phyloP scores from a whole-genome alignment of 345 rosid genomes.

The Salix suchowensis region DNA sequence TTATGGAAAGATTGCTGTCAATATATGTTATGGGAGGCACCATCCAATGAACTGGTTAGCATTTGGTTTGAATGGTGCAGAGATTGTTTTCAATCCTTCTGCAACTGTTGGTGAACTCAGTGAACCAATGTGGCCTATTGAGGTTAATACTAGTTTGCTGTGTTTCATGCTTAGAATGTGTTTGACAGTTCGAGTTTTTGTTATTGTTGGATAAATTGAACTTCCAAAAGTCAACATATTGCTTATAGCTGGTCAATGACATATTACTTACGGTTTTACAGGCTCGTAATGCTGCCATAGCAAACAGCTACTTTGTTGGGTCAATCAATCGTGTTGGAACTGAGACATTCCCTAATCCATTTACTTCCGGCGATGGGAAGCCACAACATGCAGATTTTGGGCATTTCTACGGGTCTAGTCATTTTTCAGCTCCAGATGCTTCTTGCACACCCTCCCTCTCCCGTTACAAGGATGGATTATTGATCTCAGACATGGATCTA shows the following conservation, averaged over 20 bases:
- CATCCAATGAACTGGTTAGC: constrained; percentile 96
- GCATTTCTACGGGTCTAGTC: constrained; percentile 88
- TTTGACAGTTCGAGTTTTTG: not conserved
- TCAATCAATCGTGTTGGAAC: constrained; percentile 98
- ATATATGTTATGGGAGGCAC: constrained; percentile 94
- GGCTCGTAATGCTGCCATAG: constrained; percentile 95
- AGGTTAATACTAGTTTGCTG: constrained; percentile 38
- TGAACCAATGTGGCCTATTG: constrained; percentile 99
- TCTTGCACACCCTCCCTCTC: constrained; percentile 87
- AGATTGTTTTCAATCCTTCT: constrained; percentile 97
- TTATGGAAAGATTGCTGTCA: constrained; percentile 78
- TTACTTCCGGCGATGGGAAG: constrained; percentile 91
- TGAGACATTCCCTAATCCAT: constrained; percentile 78
- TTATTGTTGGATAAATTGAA: not conserved
- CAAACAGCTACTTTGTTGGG: constrained; percentile 92
- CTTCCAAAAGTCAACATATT: not conserved
- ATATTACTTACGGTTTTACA: constrained; percentile 23
- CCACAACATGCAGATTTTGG: constrained; percentile 82
- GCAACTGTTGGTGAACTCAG: constrained; percentile 97
- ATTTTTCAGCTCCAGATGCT: constrained; percentile 92
- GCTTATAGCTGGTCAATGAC: not conserved
- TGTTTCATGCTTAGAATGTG: not conserved
- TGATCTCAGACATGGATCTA: constrained; percentile 85
- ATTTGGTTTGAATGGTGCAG: constrained; percentile 94
- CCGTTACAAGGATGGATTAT: constrained; percentile 66